Base-by-base conservation (phyloP, 1,139 yeast species). In the Candida sanyaensis region DNA sequence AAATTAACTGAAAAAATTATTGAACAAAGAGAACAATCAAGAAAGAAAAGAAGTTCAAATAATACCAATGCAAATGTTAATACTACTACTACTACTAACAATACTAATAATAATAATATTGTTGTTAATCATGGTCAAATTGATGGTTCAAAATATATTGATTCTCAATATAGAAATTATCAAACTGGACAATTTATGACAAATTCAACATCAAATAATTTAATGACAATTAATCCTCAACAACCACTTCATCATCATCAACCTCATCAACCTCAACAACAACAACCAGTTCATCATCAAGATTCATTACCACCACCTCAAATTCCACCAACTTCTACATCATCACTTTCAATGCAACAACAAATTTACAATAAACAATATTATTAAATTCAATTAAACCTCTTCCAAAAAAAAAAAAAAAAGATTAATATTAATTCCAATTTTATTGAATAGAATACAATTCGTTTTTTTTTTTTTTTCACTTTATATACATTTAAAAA, bases 1-100 rank as follows among this genome's bases (percentile, higher is more conserved):
- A 70, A 66, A 50, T 61, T 70, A 38, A 71, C 76, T 12, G 75
- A 70, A 39, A 69, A 67, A 54, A 68, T 70, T 1, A 50, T 61
- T 46, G 75, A 69, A 46, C 72, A 67, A 45, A 50, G 60, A 33
- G 55, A 51, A 37, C 57, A 55, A 42, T 57, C 53, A 33, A 32
- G 45, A n/a, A 53, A 50, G 39, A 55, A 55, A 26, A 47, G 46
- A 34, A 24, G 37, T 34, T 13, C 37, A 4, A 21, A 13, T 34
- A 34, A 8, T 17, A 17, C 21, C 21, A 17, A 2, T 17, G 21
- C 21, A n/a, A n/a, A n/a, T n/a, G n/a, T n/a, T 17, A 17, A 3
- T 17, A 17, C 21, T 17, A 17, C 21, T 17, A 17, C 21, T 17
- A 17, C 3, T 3, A 17, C 21, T 17, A 17, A n/a, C n/a, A n/a